Base-by-base conservation (phyloP, 441 rosid species). In the Populus trichocarpa region DNA sequence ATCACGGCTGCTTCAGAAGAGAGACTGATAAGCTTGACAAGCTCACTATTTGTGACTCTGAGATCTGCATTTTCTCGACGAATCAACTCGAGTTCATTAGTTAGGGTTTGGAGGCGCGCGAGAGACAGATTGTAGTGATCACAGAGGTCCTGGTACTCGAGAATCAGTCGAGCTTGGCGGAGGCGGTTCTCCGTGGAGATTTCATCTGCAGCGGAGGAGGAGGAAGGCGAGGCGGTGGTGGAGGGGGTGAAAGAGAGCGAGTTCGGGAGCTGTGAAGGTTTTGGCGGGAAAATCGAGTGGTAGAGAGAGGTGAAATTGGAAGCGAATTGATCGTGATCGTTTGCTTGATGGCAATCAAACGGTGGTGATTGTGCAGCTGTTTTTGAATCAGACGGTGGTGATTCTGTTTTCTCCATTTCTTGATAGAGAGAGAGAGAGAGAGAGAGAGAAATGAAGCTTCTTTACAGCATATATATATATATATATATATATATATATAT, bases 221-320 rank as follows among this genome's bases (percentile, higher is more conserved):
- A 64, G 32, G 72, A 12, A 22, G 71, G 80, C 77, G 75, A 77
- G 13, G 25, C 84, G 73, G 76, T 88, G 20, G 77, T 76, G 8
- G 81, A 77, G n/a, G 67, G 30, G 70, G 79, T 68, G 64, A 71
- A 83, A 87, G 72, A 70, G 71, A 63, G 81, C 70, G 73, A 80
- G 7, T 22, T 80, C 30, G 76, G 91, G 79, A 86, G 76, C 7
- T 77, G 83, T 22, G 87, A 86, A 3, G 79, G 66, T 68, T 87
- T 89, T 74, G 93, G 91, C 83, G 90, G 89, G 90, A 93, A 93
- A 71, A 88, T 83, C 1, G 94, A 90, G 72, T 83, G 84, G 85
- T 88, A 92, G 13, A 92, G 78, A 25, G 89, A 73, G 32, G 89
- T 81, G 87, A 92, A 92, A 79, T 81, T 81, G 30, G 86, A 83